Evolutionary conservation across 306 rosid genomes (phyloP).

Genomic region (Sicyos baderoa): DNA sequence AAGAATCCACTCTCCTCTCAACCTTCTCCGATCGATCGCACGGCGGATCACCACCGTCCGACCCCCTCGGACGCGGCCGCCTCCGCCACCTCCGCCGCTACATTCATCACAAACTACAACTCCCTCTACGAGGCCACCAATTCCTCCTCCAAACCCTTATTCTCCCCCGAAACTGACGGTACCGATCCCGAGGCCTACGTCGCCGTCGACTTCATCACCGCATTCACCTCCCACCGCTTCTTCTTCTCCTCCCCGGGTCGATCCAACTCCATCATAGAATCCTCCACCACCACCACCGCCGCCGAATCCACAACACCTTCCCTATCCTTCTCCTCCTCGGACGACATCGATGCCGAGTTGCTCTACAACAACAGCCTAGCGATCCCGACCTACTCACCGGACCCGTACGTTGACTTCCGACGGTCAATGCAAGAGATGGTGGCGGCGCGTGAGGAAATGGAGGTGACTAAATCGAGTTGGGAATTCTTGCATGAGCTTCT

Average conservation of each 20-base stretch:
- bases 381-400: slow-evolving; percentile 67
- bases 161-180: slow-evolving; percentile 19
- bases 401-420: slow-evolving; percentile 76
- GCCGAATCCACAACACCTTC: slow-evolving; percentile 10
- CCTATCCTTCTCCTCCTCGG: neutral
- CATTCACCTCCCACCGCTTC: slow-evolving; percentile 77
- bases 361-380: slow-evolving; percentile 53
- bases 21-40: slow-evolving; percentile 20
- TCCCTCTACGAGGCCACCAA: slow-evolving; percentile 54
- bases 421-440: slow-evolving; percentile 93
- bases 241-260: slow-evolving; percentile 84
- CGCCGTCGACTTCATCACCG: slow-evolving; percentile 51
- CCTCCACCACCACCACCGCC: slow-evolving; percentile 15
- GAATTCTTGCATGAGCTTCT: slow-evolving; percentile 73
- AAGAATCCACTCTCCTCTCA: slow-evolving; percentile 18
- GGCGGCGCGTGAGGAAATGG: slow-evolving; percentile 64
- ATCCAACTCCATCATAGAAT: slow-evolving; percentile 64
- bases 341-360: neutral
- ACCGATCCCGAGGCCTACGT: slow-evolving; percentile 1
- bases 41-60: slow-evolving; percentile 24
- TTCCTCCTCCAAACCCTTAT: slow-evolving; percentile 30
- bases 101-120: slow-evolving; percentile 61
- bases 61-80: slow-evolving; percentile 22
- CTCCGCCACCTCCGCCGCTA: slow-evolving; percentile 21
- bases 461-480: slow-evolving; percentile 52